A percentile compares a stretch with the other conserved stretches of the same genome.
Conservation (phyloP, 345 rosid genomes). For the Arabidopsis arenosa region DNA sequence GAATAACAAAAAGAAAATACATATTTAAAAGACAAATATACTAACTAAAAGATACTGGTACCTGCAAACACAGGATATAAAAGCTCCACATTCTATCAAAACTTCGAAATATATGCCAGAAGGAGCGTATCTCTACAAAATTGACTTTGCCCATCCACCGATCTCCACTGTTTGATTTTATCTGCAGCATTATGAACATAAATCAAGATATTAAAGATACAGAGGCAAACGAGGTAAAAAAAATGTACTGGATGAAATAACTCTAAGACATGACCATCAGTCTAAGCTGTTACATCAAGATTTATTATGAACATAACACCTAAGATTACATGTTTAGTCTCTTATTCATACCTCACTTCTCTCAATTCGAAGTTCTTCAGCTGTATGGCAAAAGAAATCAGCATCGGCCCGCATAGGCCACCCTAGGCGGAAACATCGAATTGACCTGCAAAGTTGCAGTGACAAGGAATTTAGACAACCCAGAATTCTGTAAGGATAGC, state of each 20-base stretch:
- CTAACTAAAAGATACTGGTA: conserved; percentile 29
- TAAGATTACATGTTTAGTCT: conserved; percentile 23
- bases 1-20: conserved; percentile 14
- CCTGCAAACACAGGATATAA: conserved; percentile 64
- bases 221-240: not conserved
- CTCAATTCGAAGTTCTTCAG: conserved; percentile 45
- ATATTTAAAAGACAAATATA: conserved; percentile 19
- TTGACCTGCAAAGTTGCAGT: conserved; percentile 56
- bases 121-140: conserved; percentile 68
- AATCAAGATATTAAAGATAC: conserved; percentile 5
- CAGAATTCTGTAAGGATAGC: conserved; percentile 3
- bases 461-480: conserved; percentile 6
- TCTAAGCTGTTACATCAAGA: conserved; percentile 1
- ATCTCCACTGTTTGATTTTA: conserved; percentile 44
- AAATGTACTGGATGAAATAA: conserved; percentile 1
- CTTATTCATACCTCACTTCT: conserved; percentile 53
- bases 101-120: conserved; percentile 72
- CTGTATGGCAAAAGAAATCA: conserved; percentile 62
- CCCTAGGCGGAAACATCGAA: conserved; percentile 70
- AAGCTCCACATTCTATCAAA: conserved; percentile 78
- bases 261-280: conserved; percentile 1
- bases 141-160: conserved; percentile 63
- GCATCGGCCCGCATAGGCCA: conserved; percentile 84
- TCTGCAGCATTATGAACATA: conserved; percentile 42
- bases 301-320: conserved; percentile 7